phyloP scores from a whole-genome alignment of 345 rosid species.

The Aquilaria yunnanensis region DNA sequence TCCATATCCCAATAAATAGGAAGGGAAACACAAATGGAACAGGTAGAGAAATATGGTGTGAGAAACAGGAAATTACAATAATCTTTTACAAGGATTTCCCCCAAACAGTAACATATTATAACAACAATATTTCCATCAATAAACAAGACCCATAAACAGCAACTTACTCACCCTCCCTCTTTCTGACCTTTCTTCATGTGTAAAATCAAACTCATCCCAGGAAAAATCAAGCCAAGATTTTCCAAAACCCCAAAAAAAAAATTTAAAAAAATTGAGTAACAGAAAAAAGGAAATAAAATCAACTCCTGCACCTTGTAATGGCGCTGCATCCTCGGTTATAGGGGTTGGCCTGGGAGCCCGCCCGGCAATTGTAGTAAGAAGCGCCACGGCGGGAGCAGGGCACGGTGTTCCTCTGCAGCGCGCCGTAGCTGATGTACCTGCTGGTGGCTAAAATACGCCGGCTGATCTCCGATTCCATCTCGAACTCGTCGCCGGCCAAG shows the following conservation, averaged over 20 bases:
- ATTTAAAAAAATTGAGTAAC: constrained; percentile 4
- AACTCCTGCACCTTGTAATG: constrained; percentile 84
- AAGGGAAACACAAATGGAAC: background rate
- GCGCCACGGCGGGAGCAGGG: constrained; percentile 96
- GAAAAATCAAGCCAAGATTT: no score
- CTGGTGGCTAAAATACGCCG: constrained; percentile 73
- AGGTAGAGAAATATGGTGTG: no score
- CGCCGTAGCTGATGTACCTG: constrained; percentile 86
- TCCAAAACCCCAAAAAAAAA: background rate
- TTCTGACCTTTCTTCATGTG: constrained; percentile 1
- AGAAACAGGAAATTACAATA: background rate
- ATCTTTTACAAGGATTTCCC: constrained; percentile 13
- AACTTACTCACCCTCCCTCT: background rate
- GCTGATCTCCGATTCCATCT: constrained; percentile 72
- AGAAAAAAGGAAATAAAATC: constrained; percentile 9
- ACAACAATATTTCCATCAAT: constrained; percentile 14
- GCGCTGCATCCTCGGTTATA: constrained; percentile 82
- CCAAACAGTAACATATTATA: constrained; percentile 7
- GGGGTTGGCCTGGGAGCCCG: constrained; percentile 78
- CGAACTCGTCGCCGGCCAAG: constrained; percentile 60
- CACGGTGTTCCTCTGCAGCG: constrained; percentile 78
- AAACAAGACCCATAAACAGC: constrained; percentile 6
- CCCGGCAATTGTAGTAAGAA: constrained; percentile 87
- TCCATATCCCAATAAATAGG: background rate
- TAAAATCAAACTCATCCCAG: constrained; percentile 15